These are phyloP conservation scores for Fusarium sp. DNA, from an alignment of 2,329 filamentous ascomycete species.

Conservation along the genomic window DNA sequence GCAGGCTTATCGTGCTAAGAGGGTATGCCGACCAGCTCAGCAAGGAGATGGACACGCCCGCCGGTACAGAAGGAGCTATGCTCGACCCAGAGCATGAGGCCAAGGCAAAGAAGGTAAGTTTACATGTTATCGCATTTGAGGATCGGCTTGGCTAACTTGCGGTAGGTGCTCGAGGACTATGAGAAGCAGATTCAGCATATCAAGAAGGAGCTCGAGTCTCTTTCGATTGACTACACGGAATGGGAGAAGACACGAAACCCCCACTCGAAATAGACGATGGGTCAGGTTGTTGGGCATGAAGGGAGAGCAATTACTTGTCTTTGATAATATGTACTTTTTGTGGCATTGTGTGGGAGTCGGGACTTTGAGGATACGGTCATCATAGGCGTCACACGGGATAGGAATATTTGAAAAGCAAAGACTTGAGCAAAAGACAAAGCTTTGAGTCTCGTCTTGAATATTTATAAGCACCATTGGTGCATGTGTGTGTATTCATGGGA, in stretches of 20 bases:
- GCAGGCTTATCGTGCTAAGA: conserved; percentile 79
- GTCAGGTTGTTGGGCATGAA: conserved; percentile 2
- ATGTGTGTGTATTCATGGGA: conserved; percentile 13
- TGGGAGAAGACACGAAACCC: conserved; percentile 66
- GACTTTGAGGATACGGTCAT: conserved; percentile 34
- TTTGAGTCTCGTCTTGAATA: background rate
- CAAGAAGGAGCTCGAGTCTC: conserved; percentile 76
- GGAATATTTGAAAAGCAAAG: conserved; percentile 24
- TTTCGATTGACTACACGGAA: conserved; percentile 67
- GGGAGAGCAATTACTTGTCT: conserved; percentile 20
- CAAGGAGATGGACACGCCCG: conserved; percentile 78
- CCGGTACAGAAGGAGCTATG: conserved; percentile 65
- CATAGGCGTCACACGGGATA: conserved; percentile 38
- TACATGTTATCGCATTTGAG: too few species aligned
- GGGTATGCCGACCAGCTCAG: conserved; percentile 79
- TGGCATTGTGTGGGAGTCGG: conserved; percentile 37
- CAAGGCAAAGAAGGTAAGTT: conserved; percentile 78
- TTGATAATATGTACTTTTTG: conserved; percentile 36
- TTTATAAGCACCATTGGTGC: background rate
- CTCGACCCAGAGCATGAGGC: conserved; percentile 78
- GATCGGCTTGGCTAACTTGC: conserved; percentile 24
- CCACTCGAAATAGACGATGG: conserved; percentile 46
- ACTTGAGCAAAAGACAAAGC: conserved; percentile 20
- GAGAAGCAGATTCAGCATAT: conserved; percentile 83
- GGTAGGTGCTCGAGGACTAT: conserved; percentile 83